A percentile compares a stretch with the other conserved stretches of the same genome.
These are phyloP conservation scores for Heritiera littoralis DNA, from an alignment of 345 rosid genomes.

Conservation along the genomic window DNA sequence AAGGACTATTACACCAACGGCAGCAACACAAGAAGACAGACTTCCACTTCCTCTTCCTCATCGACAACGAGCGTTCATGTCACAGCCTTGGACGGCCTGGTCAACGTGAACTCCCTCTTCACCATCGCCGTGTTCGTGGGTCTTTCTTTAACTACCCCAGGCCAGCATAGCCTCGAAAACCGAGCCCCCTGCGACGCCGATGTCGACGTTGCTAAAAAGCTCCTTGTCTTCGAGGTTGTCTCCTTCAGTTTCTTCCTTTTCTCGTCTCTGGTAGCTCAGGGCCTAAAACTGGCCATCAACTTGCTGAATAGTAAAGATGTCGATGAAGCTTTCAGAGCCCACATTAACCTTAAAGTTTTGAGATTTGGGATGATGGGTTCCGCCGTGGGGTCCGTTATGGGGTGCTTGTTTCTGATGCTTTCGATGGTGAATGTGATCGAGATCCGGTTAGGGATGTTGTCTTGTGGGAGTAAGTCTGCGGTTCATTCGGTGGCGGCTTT, in stretches of 20 bases:
- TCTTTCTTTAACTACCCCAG: slow-evolving; percentile 71
- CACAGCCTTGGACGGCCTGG: slow-evolving; percentile 92
- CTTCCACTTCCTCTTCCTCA: slow-evolving; percentile 34
- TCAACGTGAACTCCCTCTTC: slow-evolving; percentile 95
- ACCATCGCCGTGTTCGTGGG: slow-evolving; percentile 97
- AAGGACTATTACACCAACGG: slow-evolving; percentile 38
- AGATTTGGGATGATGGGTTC: slow-evolving; percentile 88
- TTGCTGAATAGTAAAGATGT: slow-evolving; percentile 81
- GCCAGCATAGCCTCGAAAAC: slow-evolving; percentile 80
- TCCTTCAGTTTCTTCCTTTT: slow-evolving; percentile 95
- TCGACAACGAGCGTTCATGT: slow-evolving; percentile 89
- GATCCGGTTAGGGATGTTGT: slow-evolving; percentile 82
- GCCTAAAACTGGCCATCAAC: slow-evolving; percentile 77
- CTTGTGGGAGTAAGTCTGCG: slow-evolving; percentile 77
- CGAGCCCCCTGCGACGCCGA: slow-evolving; percentile 65
- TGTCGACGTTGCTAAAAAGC: slow-evolving; percentile 61
- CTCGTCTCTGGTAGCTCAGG: slow-evolving; percentile 88
- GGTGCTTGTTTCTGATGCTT: slow-evolving; percentile 80
- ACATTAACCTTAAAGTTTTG: slow-evolving; percentile 64
- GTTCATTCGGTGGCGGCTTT: slow-evolving; percentile 60
- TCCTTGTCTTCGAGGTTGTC: slow-evolving; percentile 84
- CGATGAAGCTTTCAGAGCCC: slow-evolving; percentile 81
- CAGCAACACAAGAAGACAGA: slow-evolving; percentile 28
- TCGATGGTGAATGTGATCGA: slow-evolving; percentile 86
- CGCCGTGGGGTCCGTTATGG: slow-evolving; percentile 90